A percentile compares a stretch with the other conserved stretches of the same genome.
phyloP scores from a whole-genome alignment of 23 red algal genomes.

The Chondrus crispus region DNA sequence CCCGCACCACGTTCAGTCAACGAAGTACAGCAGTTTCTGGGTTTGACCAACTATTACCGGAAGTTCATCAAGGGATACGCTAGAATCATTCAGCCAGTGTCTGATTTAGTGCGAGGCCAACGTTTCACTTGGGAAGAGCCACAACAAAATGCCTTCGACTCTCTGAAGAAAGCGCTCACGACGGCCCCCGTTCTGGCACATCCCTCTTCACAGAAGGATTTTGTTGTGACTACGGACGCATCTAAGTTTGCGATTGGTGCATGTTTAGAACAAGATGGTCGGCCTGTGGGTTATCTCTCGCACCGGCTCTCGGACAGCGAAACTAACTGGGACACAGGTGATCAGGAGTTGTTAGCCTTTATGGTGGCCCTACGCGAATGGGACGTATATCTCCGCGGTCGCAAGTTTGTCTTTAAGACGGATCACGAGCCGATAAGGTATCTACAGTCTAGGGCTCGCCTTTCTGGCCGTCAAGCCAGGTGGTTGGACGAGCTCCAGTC shows the following conservation, averaged over 20 bases:
- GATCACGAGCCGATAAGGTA: conserved; percentile 34
- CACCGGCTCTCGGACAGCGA: neutral
- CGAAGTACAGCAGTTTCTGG: conserved; percentile 44
- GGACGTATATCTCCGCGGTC: neutral
- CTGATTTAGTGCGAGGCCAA: neutral
- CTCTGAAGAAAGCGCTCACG: conserved; percentile 5
- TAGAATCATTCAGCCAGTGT: neutral
- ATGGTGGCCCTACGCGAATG: conserved; percentile 3
- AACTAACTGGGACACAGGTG: conserved; percentile 9
- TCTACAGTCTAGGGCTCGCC: neutral
- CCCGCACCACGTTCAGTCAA: neutral
- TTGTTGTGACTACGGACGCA: conserved; percentile 11
- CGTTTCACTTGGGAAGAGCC: neutral
- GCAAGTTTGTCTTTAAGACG: neutral
- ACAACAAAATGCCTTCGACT: neutral
- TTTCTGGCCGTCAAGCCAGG: neutral
- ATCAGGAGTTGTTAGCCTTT: neutral
- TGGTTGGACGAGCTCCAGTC: conserved; percentile 12
- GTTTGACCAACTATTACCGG: conserved; percentile 19
- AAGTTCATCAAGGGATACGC: conserved; percentile 10
- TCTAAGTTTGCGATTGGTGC: neutral
- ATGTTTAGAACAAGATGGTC: neutral
- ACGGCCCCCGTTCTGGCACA: conserved; percentile 17
- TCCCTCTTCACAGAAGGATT: neutral
- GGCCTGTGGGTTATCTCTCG: conserved; percentile 1